Percentiles rank a stretch among this genome's conserved stretches.
phyloP scores from a whole-genome alignment of 768 basidiomycete species.

The Plicaturopsis crispa region DNA sequence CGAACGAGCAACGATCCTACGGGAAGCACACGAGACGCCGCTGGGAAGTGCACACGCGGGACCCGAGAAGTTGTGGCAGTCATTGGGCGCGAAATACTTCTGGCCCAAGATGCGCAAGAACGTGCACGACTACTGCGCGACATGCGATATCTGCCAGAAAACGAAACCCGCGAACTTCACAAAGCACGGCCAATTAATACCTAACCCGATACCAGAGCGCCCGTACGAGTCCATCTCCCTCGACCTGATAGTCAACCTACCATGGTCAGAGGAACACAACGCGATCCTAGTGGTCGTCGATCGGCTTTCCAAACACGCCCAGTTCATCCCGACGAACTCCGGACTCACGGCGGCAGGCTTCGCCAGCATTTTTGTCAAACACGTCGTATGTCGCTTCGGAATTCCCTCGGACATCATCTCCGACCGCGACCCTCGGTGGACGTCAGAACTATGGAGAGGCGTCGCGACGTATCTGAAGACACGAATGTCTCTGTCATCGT shows the following conservation, averaged over 20 bases:
- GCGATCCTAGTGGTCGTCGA: constrained; percentile 17
- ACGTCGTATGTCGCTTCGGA: constrained; percentile 10
- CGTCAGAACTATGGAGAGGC: constrained; percentile 19
- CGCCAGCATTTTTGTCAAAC: constrained; percentile 4
- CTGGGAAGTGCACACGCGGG: constrained; percentile 7
- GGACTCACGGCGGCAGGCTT: no score
- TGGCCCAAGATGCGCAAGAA: constrained; percentile 10
- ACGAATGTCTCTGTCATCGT: constrained; percentile 20
- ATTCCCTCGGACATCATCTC: constrained; percentile 14
- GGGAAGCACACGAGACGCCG: constrained; percentile 5
- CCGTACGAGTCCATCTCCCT: constrained; percentile 11
- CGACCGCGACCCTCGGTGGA: constrained; percentile 14
- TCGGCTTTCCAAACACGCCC: constrained; percentile 14
- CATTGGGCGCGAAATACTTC: no score
- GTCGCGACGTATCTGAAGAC: constrained; percentile 9
- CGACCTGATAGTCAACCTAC: constrained; percentile 17
- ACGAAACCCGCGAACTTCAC: constrained; percentile 6
- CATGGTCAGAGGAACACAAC: constrained; percentile 8
- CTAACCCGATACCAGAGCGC: constrained; percentile 4
- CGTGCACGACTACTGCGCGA: constrained; percentile 2
- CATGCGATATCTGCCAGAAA: constrained; percentile 21
- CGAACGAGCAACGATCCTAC: background rate
- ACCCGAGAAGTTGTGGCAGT: no score
- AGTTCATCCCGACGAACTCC: no score
- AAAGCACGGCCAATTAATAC: constrained; percentile 3